Conservation (phyloP, 768 basidiomycete species). For the Podaxis carcinomalis region DNA sequence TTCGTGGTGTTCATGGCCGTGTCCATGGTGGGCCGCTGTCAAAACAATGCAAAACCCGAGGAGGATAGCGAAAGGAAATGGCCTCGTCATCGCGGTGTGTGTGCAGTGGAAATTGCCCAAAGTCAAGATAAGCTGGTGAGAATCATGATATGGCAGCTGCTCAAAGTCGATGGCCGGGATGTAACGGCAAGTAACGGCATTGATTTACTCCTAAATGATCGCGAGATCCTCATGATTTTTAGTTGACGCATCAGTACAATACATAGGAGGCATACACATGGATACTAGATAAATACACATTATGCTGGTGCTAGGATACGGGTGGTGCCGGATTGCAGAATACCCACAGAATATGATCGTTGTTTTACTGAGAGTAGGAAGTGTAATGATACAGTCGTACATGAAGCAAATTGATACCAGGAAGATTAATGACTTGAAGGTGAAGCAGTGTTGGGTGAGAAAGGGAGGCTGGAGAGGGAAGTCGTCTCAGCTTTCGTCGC, state of each 20-base stretch:
- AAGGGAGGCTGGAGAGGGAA: conserved; percentile 3
- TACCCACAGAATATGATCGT: neutral
- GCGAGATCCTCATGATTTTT: neutral
- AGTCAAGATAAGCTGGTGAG: neutral
- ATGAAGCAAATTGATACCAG: neutral
- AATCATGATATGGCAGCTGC: neutral
- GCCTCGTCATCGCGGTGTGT: neutral
- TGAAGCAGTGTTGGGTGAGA: neutral
- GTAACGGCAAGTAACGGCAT: neutral
- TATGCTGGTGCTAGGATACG: neutral
- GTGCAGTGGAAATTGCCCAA: neutral
- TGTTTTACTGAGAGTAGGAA: neutral
- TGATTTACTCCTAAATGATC: neutral
- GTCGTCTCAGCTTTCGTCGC: conserved; percentile 34
- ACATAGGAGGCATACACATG: neutral
- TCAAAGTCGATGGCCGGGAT: neutral
- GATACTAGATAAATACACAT: neutral
- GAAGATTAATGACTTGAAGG: neutral
- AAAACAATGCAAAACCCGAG: neutral
- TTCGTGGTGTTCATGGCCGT: neutral
- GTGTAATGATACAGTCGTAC: neutral
- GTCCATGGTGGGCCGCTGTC: neutral
- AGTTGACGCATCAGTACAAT: neutral
- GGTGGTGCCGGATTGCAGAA: neutral
- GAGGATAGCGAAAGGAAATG: neutral